Evolutionary conservation across 306 rosid species (phyloP).

Genomic region (Geum urbanum): DNA sequence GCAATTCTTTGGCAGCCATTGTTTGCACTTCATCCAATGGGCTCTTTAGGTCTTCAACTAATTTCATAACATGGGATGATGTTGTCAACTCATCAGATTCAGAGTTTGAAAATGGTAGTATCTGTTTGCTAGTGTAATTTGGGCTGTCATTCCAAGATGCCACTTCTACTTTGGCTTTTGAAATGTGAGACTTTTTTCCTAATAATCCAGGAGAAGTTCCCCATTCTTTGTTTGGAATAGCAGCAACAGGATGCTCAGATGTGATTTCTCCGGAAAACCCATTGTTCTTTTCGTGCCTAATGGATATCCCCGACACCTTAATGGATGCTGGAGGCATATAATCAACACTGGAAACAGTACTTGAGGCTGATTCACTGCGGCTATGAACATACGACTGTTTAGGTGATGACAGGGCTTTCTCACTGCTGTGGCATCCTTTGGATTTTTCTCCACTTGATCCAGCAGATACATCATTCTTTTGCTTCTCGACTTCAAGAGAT

Average conservation of each 20-base stretch:
- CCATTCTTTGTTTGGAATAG: conserved; percentile 37
- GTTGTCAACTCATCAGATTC: conserved; percentile 46
- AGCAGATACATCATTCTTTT: conserved; percentile 37
- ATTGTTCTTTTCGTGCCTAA: conserved; percentile 35
- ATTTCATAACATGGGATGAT: conserved; percentile 51
- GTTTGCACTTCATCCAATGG: conserved; percentile 55
- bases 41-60: conserved; percentile 70
- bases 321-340: conserved; percentile 45
- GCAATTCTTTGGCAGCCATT: conserved; percentile 75
- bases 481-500: conserved; percentile 52
- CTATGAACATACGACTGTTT: conserved; percentile 58
- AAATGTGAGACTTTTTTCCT: conserved; percentile 39
- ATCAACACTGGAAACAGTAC: conserved; percentile 65
- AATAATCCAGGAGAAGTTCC: conserved; percentile 30
- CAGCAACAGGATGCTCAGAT: conserved; percentile 34
- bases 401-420: conserved; percentile 47
- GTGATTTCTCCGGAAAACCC: conserved; percentile 54
- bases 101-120: conserved; percentile 32
- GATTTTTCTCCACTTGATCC: conserved; percentile 37
- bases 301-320: conserved; percentile 42
- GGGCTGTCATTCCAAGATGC: conserved; percentile 42
- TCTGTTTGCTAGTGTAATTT: conserved; percentile 31
- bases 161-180: conserved; percentile 30
- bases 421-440: conserved; percentile 38
- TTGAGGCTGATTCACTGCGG: conserved; percentile 77